These are phyloP conservation scores for Allomyces arbusculus DNA, from an alignment of 192 early-diverging fungal species.

Conservation along the genomic window DNA sequence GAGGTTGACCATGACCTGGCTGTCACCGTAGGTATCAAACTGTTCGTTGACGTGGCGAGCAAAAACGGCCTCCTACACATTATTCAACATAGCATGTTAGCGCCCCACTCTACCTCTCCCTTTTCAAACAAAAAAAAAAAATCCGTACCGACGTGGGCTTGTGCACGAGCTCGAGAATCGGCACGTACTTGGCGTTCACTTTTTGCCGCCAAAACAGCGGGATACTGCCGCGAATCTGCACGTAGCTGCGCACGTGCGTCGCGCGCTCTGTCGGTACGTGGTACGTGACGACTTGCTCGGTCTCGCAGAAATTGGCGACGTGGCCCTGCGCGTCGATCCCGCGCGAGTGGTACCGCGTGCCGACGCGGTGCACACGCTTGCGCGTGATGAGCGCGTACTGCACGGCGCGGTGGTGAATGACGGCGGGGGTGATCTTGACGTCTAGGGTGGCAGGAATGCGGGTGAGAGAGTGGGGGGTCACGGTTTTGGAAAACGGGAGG, in stretches of 20 bases:
- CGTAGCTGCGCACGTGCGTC: constrained; percentile 46
- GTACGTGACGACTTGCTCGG: constrained; percentile 71
- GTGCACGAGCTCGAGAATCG: constrained; percentile 56
- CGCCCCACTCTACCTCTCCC: constrained; percentile 1
- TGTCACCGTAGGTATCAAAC: constrained; percentile 45
- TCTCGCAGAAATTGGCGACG: constrained; percentile 94
- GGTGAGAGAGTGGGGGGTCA: not conserved
- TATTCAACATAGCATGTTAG: not conserved
- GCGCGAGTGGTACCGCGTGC: constrained; percentile 80
- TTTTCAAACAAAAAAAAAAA: not conserved
- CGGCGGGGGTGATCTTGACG: constrained; percentile 30
- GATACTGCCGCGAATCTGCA: constrained; percentile 88
- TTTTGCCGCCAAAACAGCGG: constrained; percentile 87
- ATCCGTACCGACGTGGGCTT: constrained; percentile 39
- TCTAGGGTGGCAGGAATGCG: constrained; percentile 16
- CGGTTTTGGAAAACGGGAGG: no score
- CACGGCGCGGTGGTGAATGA: constrained; percentile 46
- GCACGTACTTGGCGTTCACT: constrained; percentile 79
- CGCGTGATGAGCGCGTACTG: constrained; percentile 67
- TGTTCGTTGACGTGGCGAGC: constrained; percentile 52
- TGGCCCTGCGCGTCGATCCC: constrained; percentile 80
- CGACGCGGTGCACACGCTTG: constrained; percentile 56
- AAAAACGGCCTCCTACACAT: constrained; percentile 36
- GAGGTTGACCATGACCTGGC: constrained; percentile 72
- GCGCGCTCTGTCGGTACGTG: constrained; percentile 20